These are phyloP conservation scores for Mycena belliarum DNA, from an alignment of 768 basidiomycete species.

Conservation along the genomic window DNA sequence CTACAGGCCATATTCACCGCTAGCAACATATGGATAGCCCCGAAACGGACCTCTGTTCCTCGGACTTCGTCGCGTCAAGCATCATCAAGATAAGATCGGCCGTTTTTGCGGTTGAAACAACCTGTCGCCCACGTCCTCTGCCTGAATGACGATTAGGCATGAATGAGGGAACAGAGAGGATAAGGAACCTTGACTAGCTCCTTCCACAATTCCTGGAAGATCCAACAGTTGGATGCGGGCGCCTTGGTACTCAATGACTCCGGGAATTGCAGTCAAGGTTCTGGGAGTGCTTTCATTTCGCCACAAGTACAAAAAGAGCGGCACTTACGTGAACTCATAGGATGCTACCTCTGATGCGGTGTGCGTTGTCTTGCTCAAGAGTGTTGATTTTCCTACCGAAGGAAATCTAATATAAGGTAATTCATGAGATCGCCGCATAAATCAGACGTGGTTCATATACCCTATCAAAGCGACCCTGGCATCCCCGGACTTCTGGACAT, in stretches of 20 bases:
- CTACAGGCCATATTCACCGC: constrained; percentile 23
- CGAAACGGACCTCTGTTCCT: constrained; percentile 87
- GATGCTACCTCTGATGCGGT: constrained; percentile 88
- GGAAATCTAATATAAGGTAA: constrained; percentile 53
- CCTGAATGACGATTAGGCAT: constrained; percentile 36
- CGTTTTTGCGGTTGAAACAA: constrained; percentile 91
- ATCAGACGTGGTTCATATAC: background rate
- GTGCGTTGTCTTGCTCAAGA: constrained; percentile 88
- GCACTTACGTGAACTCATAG: constrained; percentile 94
- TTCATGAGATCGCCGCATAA: background rate
- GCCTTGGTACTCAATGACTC: constrained; percentile 95
- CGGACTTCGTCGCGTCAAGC: constrained; percentile 86
- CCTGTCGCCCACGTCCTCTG: constrained; percentile 92
- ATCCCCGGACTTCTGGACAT: constrained; percentile 85
- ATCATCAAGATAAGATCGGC: constrained; percentile 92
- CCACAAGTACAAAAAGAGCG: constrained; percentile 43
- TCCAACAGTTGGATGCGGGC: constrained; percentile 90
- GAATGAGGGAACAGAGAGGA: background rate
- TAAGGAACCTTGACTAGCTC: constrained; percentile 70
- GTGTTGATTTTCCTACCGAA: constrained; percentile 93
- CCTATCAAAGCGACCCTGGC: constrained; percentile 91
- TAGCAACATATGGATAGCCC: background rate
- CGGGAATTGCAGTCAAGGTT: constrained; percentile 80
- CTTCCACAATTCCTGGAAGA: constrained; percentile 94
- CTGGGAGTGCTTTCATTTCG: constrained; percentile 7